A percentile compares a stretch with the other conserved stretches of the same genome.
phyloP scores from a whole-genome alignment of 2,329 filamentous ascomycete genomes.

The Curvularia hawaiiensis region DNA sequence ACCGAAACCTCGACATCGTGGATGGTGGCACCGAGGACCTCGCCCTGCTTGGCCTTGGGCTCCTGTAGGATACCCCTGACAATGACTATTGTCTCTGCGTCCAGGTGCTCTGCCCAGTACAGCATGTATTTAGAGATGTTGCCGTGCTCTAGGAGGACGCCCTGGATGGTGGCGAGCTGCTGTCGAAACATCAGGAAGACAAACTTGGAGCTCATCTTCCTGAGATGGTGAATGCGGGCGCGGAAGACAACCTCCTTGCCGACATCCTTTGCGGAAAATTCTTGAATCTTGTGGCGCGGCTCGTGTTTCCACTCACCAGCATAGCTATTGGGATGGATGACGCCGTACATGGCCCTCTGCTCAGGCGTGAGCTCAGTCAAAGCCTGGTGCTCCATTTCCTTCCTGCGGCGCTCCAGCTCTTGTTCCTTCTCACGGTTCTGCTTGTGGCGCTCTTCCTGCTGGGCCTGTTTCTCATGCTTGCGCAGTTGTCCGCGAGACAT shows the following conservation, averaged over 20 bases:
- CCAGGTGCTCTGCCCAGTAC: slow-evolving; percentile 84
- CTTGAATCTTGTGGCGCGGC: slow-evolving; percentile 55
- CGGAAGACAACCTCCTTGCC: slow-evolving; percentile 70
- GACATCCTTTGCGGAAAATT: slow-evolving; percentile 57
- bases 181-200: slow-evolving; percentile 88
- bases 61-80: slow-evolving; percentile 75
- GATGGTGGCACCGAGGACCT: slow-evolving; percentile 75
- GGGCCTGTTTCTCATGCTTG: slow-evolving; percentile 54
- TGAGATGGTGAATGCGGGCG: slow-evolving; percentile 76
- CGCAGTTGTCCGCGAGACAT: slow-evolving; percentile 57
- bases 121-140: slow-evolving; percentile 75
- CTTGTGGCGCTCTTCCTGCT: slow-evolving; percentile 52
- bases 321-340: slow-evolving; percentile 63
- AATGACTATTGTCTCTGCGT: slow-evolving; percentile 77
- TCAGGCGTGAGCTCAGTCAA: slow-evolving; percentile 61
- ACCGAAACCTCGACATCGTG: slow-evolving; percentile 79
- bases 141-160: slow-evolving; percentile 71
- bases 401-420: slow-evolving; percentile 54
- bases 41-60: slow-evolving; percentile 68
- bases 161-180: slow-evolving; percentile 82
- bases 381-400: slow-evolving; percentile 55
- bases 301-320: slow-evolving; percentile 57
- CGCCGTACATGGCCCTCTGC: slow-evolving; percentile 64
- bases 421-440: slow-evolving; percentile 51
- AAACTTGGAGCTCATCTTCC: slow-evolving; percentile 79